Evolutionary conservation across 2,329 filamentous ascomycete genomes (phyloP).

Genomic region (Pyrenophora graminea): DNA sequence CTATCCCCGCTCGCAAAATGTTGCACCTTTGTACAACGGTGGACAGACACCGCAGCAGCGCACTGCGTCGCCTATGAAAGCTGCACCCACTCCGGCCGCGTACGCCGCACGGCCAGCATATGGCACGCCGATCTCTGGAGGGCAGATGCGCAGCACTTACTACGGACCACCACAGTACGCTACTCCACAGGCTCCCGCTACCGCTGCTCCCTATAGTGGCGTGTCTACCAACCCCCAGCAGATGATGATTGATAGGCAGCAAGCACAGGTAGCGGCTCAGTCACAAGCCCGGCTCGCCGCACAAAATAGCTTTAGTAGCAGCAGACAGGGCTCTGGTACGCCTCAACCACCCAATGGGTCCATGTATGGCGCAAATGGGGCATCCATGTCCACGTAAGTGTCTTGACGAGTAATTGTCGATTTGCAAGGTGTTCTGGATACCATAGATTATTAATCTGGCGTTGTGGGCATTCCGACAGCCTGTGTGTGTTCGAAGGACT

Average conservation of each 20-base stretch:
- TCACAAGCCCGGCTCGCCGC: conserved; percentile 44
- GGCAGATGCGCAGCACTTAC: conserved; percentile 41
- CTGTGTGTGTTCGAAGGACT: not conserved
- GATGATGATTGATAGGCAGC: conserved; percentile 43
- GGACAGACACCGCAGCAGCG: conserved; percentile 37
- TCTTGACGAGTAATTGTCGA: conserved; percentile 1
- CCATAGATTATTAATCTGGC: conserved; percentile 22
- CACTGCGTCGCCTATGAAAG: conserved; percentile 45
- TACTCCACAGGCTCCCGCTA: conserved; percentile 33
- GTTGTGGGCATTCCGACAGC: conserved; percentile 13
- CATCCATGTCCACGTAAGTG: conserved; percentile 30
- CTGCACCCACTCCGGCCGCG: conserved; percentile 26
- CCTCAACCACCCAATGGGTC: conserved; percentile 43
- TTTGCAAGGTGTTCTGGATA: conserved; percentile 19
- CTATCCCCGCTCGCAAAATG: conserved; percentile 40
- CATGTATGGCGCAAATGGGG: conserved; percentile 12
- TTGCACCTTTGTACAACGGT: conserved; percentile 39
- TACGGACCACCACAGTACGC: conserved; percentile 42
- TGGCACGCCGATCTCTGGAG: conserved; percentile 31
- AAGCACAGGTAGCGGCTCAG: conserved; percentile 37
- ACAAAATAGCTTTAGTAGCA: conserved; percentile 41
- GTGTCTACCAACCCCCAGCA: conserved; percentile 38
- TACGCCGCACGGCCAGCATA: conserved; percentile 37
- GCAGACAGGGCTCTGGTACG: conserved; percentile 42
- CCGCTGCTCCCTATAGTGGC: conserved; percentile 28